A percentile compares a stretch with the other conserved stretches of the same genome.
phyloP scores from a whole-genome alignment of 2,329 filamentous ascomycete species.

The Metarhizium guizhouense region DNA sequence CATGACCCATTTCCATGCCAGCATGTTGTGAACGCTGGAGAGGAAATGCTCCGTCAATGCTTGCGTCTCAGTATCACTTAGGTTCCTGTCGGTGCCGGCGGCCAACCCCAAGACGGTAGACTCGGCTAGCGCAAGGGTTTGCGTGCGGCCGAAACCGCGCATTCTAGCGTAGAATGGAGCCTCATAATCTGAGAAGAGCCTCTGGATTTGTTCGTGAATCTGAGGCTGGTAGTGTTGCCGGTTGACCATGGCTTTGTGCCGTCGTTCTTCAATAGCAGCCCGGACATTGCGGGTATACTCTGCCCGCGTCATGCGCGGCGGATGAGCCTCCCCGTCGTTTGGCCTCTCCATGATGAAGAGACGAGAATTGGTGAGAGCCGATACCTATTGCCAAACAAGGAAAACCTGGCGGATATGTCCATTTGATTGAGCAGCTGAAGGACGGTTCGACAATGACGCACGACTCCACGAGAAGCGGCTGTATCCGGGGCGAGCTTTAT shows the following conservation, averaged over 20 bases:
- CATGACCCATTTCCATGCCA: constrained; percentile 19
- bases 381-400: neutral
- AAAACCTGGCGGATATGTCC: neutral
- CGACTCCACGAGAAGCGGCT: neutral
- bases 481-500: constrained; percentile 16
- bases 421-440: neutral
- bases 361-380: neutral
- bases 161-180: constrained; percentile 22
- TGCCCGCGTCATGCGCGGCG: constrained; percentile 10
- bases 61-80: constrained; percentile 27
- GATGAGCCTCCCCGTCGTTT: constrained; percentile 17
- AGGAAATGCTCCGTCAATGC: constrained; percentile 25
- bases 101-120: constrained; percentile 19
- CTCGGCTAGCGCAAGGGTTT: constrained; percentile 20
- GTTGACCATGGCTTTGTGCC: constrained; percentile 17
- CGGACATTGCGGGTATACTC: constrained; percentile 15
- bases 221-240: constrained; percentile 20
- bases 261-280: constrained; percentile 24
- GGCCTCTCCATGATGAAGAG: constrained; percentile 10
- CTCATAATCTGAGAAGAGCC: constrained; percentile 22
- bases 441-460: constrained; percentile 7
- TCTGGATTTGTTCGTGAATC: constrained; percentile 22
- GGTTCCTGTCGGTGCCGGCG: constrained; percentile 18
- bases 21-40: constrained; percentile 21
- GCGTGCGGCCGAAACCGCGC: constrained; percentile 18